Conservation (phyloP, 2,329 filamentous ascomycete species). For the Sporothrix sp. region DNA sequence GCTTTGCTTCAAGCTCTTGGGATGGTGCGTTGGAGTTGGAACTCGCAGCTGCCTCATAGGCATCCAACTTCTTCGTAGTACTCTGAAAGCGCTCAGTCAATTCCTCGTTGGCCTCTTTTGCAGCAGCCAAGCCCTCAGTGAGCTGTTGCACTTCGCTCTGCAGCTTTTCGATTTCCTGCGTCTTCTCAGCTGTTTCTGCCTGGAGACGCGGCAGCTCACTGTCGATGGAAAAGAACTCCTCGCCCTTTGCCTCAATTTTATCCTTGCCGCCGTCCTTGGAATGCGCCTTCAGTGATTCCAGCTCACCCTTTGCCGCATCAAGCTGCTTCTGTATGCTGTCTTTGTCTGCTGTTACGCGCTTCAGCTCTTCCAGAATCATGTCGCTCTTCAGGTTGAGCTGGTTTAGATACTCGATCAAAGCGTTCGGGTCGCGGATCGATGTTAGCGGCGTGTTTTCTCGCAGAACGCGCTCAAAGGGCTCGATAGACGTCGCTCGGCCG, state of each 20-base stretch:
- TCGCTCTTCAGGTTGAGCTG: constrained; percentile 78
- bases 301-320: constrained; percentile 57
- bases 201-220: constrained; percentile 78
- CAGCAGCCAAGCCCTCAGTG: constrained; percentile 54
- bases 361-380: constrained; percentile 91
- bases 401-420: constrained; percentile 80
- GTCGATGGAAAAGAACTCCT: constrained; percentile 89
- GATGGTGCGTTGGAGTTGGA: neutral
- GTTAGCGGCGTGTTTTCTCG: constrained; percentile 88
- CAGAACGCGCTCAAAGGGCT: constrained; percentile 83
- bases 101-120: constrained; percentile 60
- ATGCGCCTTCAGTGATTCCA: constrained; percentile 37
- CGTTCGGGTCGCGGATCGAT: constrained; percentile 75
- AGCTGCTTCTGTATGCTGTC: constrained; percentile 70
- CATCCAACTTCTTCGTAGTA: constrained; percentile 51
- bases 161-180: constrained; percentile 61
- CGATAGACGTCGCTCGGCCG: constrained; percentile 73
- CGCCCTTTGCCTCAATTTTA: constrained; percentile 26
- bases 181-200: constrained; percentile 55
- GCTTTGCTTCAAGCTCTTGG: constrained; percentile 26
- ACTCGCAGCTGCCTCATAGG: neutral
- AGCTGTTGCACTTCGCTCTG: constrained; percentile 57
- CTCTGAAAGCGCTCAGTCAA: constrained; percentile 59
- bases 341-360: constrained; percentile 71
- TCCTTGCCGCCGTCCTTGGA: constrained; percentile 20